Conservation (phyloP, 2,329 filamentous ascomycete genomes). For the Aspergillus aculeatinus region DNA sequence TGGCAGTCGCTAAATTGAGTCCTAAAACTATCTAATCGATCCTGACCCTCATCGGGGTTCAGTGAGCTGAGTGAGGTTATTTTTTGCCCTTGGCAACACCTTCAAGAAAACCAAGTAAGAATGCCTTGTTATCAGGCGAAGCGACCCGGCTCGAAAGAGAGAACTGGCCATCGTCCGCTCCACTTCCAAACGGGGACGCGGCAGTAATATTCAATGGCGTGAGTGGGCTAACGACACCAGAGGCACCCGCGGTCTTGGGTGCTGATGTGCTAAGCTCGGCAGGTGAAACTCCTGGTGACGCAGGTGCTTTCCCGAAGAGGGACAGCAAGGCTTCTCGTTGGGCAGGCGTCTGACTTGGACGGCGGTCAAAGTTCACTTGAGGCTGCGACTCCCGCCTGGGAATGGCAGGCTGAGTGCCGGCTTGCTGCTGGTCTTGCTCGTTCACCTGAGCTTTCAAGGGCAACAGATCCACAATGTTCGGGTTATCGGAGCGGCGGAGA, state of each 20-base stretch:
- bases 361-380: conserved; percentile 33
- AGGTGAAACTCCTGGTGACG: conserved; percentile 24
- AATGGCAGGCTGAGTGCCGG: conserved; percentile 7
- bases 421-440: conserved; percentile 19
- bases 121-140: conserved; percentile 70
- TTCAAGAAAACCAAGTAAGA: conserved; percentile 73
- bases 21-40: not conserved
- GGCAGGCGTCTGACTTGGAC: conserved; percentile 43
- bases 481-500: conserved; percentile 50
- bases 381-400: conserved; percentile 18
- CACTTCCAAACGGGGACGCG: conserved; percentile 20
- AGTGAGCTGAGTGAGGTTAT: conserved; percentile 17
- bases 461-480: conserved; percentile 28
- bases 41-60: not conserved
- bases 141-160: conserved; percentile 48
- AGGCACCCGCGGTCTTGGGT: conserved; percentile 20
- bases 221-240: conserved; percentile 32
- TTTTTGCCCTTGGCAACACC: conserved; percentile 49
- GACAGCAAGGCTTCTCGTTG: conserved; percentile 57
- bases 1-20: not conserved
- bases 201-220: conserved; percentile 27
- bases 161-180: conserved; percentile 45
- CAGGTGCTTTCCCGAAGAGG: conserved; percentile 57
- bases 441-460: conserved; percentile 27
- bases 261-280: conserved; percentile 20